phyloP scores from a whole-genome alignment of 176 grass and related monocot species.

The Oryza australiensis region DNA sequence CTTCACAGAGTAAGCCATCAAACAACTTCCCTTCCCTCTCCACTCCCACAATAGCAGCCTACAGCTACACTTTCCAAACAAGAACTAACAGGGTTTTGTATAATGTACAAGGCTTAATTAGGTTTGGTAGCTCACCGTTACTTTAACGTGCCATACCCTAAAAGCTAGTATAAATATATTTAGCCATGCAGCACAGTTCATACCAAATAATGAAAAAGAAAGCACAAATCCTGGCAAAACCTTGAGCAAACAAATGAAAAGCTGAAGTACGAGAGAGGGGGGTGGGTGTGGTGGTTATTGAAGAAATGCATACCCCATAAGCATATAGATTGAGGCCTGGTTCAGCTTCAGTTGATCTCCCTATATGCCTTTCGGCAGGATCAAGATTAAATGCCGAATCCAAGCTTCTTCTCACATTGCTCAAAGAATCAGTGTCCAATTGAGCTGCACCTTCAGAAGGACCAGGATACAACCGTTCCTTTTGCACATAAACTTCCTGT shows the following conservation, averaged over 20 bases:
- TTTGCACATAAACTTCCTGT: slow-evolving; percentile 46
- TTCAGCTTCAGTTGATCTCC: slow-evolving; percentile 45
- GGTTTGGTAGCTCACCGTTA: background rate
- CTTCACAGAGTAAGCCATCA: background rate
- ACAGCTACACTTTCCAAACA: background rate
- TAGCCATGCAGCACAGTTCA: background rate
- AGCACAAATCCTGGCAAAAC: background rate
- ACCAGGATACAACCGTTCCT: slow-evolving; percentile 26
- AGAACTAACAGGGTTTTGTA: background rate
- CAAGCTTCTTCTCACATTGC: slow-evolving; percentile 43
- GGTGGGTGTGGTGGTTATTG: background rate
- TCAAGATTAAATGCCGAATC: slow-evolving; percentile 56
- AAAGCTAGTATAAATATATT: background rate
- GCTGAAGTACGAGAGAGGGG: background rate
- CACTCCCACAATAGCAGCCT: background rate
- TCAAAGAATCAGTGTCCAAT: slow-evolving; percentile 27
- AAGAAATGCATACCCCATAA: slow-evolving; percentile 83
- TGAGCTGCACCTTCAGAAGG: slow-evolving; percentile 26
- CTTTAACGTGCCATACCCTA: slow-evolving; percentile 11
- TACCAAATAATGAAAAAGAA: slow-evolving; percentile 2
- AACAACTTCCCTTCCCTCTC: background rate
- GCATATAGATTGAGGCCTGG: slow-evolving; percentile 55
- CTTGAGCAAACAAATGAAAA: background rate
- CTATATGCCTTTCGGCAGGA: slow-evolving; percentile 48
- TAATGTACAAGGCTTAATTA: background rate